Conservation (phyloP, 2,329 filamentous ascomycete genomes). For the Rutstroemia sp. region DNA sequence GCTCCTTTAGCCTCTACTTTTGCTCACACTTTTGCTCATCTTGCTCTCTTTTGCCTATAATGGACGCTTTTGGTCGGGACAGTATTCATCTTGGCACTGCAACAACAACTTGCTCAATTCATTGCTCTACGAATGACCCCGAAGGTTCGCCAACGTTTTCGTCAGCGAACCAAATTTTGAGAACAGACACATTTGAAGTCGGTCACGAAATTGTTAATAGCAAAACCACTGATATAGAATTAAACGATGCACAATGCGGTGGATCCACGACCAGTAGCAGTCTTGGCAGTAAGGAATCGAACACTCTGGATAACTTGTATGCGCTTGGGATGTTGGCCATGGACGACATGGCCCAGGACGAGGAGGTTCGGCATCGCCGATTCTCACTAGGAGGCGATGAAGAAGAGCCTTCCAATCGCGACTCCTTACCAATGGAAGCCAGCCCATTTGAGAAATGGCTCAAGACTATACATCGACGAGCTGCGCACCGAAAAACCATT, state of each 20-base stretch:
- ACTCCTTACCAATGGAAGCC: slow-evolving; percentile 10
- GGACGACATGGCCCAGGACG: slow-evolving; percentile 5
- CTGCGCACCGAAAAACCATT: slow-evolving; percentile 38
- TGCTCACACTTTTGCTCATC: slow-evolving; percentile 5
- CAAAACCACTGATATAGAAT: not conserved
- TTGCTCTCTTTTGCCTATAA: slow-evolving; percentile 14
- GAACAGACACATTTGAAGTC: not conserved
- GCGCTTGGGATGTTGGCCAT: slow-evolving; percentile 34
- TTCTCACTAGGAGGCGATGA: slow-evolving; percentile 24
- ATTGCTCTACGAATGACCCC: slow-evolving; percentile 34
- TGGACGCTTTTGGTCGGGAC: slow-evolving; percentile 17
- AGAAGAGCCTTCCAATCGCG: slow-evolving; percentile 11
- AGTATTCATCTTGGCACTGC: slow-evolving; percentile 12
- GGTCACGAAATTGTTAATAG: not conserved
- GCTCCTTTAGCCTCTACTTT: slow-evolving; percentile 11
- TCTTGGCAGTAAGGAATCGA: slow-evolving; percentile 30
- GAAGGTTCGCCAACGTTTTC: not conserved
- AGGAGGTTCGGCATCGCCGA: slow-evolving; percentile 6
- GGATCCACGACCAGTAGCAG: slow-evolving; percentile 18
- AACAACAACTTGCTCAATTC: slow-evolving; percentile 26
- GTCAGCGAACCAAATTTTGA: not conserved
- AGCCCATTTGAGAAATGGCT: slow-evolving; percentile 67
- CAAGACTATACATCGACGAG: slow-evolving; percentile 51
- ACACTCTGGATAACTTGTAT: slow-evolving; percentile 36
- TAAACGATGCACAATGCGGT: slow-evolving; percentile 2